Base-by-base conservation (phyloP, 176 grass and related monocot species). In the Calamus simplicifolius region DNA sequence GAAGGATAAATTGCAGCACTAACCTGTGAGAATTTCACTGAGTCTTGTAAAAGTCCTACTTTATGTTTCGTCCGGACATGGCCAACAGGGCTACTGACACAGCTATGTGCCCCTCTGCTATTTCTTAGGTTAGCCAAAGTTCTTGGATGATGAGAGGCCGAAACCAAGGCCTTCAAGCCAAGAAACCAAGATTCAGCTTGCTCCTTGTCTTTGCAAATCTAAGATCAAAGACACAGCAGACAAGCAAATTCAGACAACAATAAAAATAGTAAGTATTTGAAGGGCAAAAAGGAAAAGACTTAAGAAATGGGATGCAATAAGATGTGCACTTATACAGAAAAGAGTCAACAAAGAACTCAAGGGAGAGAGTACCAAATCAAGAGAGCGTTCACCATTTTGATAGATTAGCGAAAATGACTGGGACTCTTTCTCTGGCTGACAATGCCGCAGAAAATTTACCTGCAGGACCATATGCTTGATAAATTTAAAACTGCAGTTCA, bases 201-300 rank as follows among this genome's bases (percentile, higher is more conserved):
- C 66, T 83, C 79, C 61, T 68, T 89, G 70, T 98, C 87, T 75
- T 83, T 89, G 73, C 88, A 98, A 59, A 98, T 88, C 87, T 98
- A 81, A 17, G 17, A 48, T 54, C 52, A 52, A 52, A 16, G 61
- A 64, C 43, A 59, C 77, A 66, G 25, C 29, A 70, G 1, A 73
- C 48, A 30, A 55, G 27, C 52, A 50, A 25, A 10, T 62, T 54
- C 54, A 62, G 64, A 69, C 31, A 70, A 49, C 49, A 48, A 43
- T 13, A 43, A 43, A 35, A 43, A 43, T 13, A 43, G 12, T 43
- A 43, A 12, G 10, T 13, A 43, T 43, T 43, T 13, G 35, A 43
- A 43, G 7, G 35, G 12, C 5, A 10, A 43, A 43, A 43, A 43
- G 35, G 8, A 43, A 43, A 43, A 12, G 1, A 43, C 8, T 8